phyloP scores from a whole-genome alignment of 345 rosid genomes.

The Noccaea bulbosa region DNA sequence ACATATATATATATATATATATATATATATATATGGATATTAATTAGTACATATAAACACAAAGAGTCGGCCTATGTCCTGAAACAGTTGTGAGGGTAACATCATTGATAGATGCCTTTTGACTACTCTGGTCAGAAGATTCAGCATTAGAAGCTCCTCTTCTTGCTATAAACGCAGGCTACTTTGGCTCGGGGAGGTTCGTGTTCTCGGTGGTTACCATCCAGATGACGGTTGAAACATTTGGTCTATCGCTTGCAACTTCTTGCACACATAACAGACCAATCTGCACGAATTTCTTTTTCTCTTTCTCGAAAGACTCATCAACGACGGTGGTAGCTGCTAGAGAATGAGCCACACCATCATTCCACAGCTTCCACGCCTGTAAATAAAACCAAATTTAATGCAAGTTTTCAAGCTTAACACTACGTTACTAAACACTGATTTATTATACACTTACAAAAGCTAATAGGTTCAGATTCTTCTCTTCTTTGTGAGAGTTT shows the following conservation, averaged over 20 bases:
- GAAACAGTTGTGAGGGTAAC: constrained; percentile 39
- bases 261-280: no score
- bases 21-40: neutral
- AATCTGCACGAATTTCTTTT: no score
- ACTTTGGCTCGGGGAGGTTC: constrained; percentile 26
- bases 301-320: no score
- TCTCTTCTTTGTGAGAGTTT: no score
- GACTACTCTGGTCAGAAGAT: constrained; percentile 40
- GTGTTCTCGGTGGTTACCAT: neutral
- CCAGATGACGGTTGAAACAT: accelerated
- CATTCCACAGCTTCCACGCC: no score
- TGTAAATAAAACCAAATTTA: no score
- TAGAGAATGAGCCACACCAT: no score
- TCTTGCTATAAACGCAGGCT: constrained; percentile 41
- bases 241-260: no score
- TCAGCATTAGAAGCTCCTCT: constrained; percentile 30
- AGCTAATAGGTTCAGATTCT: no score
- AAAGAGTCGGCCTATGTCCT: constrained; percentile 25
- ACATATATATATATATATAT: neutral
- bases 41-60: neutral
- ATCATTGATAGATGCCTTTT: constrained; percentile 39
- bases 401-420: no score
- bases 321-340: accelerated
- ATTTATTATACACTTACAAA: no score
- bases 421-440: no score